Evolutionary conservation across 345 rosid genomes (phyloP), one percentile per base, ranked within the genome.

Genomic region (Cardamine chenopodiifolia): DNA sequence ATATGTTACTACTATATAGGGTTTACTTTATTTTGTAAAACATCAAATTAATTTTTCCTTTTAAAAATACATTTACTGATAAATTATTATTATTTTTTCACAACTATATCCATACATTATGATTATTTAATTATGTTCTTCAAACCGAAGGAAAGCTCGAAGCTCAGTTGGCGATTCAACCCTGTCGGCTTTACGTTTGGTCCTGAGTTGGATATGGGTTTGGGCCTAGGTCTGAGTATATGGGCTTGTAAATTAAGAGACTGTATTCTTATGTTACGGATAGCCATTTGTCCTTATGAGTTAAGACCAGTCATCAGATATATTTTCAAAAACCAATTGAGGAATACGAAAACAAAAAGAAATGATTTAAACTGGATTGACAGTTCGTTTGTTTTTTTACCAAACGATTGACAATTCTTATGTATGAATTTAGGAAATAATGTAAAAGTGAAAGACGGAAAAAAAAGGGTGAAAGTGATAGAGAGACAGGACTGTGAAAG

Each of bases 401-500:
- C 50, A 20, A 45, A 45, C 50, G 50, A 45, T 45, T 45, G 50
- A 45, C 71, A 55, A 64, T 55, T 55, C 77, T 64, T 55, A 26
- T n/a, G 64, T 54, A 31, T 54, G 71, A 20, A 7, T 32, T 4
- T 44, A 64, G 71, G 77, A 73, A 73, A 29, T 63, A 44, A 11
- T 63, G 71, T 54, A 47, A 42, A 31, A 10, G 45, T 55, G 25
- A 72, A 58, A 57, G 35, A 57, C 1, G 57, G n/a, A 10, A 12
- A 10, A 13, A 48, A 42, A 62, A 40, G 19, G 48, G 42, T 9
- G 56, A 55, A 73, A 23, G 78, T 26, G 73, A 49, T 66, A 66
- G 10, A 74, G 62, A 48, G 78, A 74, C 78, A 66, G 67, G 73
- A 67, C 78, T 67, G 73, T 67, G 78, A 74, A 45, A 56, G 70